A percentile compares a stretch with the other conserved stretches of the same genome.
Conservation (phyloP, 2,329 filamentous ascomycete species). For the Fusarium nodosum region DNA sequence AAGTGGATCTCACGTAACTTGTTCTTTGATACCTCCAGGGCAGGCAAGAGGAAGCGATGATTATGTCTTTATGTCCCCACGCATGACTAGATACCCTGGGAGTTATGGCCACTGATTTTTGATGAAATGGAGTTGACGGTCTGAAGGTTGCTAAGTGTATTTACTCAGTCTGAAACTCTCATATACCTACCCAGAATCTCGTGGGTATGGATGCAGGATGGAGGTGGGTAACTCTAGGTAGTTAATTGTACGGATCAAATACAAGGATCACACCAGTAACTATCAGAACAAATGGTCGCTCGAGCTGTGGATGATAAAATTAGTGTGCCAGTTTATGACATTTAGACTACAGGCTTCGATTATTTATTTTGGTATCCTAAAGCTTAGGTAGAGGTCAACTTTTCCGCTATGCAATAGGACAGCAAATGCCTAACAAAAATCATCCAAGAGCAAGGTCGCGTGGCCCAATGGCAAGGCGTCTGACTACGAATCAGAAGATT, state of each 20-base stretch:
- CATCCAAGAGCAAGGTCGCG: slow-evolving; percentile 22
- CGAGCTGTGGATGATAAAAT: too few species aligned
- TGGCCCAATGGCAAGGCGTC: slow-evolving; percentile 42
- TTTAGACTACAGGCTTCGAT: too few species aligned
- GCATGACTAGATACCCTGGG: slow-evolving; percentile 50
- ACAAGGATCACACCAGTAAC: not conserved
- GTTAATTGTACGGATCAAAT: not conserved
- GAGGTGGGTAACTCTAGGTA: not conserved
- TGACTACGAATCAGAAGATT: slow-evolving; percentile 44
- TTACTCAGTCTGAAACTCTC: not conserved
- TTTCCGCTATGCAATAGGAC: too few species aligned
- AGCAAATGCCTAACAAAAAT: not conserved
- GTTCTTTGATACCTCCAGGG: too few species aligned
- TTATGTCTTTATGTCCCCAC: slow-evolving; percentile 37
- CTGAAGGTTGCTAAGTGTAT: not conserved
- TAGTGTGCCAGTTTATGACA: too few species aligned
- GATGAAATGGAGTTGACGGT: slow-evolving; percentile 30
- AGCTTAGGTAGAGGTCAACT: too few species aligned
- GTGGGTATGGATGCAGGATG: not conserved
- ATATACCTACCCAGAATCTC: not conserved
- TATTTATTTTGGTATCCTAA: too few species aligned
- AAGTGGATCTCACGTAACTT: too few species aligned
- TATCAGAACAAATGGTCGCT: too few species aligned
- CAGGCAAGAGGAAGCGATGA: slow-evolving; percentile 28
- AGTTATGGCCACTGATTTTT: slow-evolving; percentile 43